A percentile compares a stretch with the other conserved stretches of the same genome.
Evolutionary conservation across 2,329 filamentous ascomycete species (phyloP).

Genomic region (Botrytis byssoidea): DNA sequence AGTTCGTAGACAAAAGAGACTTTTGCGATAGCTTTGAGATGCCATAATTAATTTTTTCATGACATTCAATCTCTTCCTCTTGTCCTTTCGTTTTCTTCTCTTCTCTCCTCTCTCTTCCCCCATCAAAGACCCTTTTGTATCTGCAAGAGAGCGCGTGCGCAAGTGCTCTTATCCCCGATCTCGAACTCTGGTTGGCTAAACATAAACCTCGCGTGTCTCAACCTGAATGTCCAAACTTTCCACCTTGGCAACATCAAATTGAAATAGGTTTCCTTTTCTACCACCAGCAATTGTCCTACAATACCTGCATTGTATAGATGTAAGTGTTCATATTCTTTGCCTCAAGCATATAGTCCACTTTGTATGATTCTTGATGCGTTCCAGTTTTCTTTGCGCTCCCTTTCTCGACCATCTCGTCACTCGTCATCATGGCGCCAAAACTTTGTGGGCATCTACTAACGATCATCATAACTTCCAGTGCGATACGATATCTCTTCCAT

Average conservation of each 20-base stretch:
- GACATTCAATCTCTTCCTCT: background rate
- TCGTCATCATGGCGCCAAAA: conserved; percentile 27
- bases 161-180: conserved; percentile 11
- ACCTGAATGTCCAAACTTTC: conserved; percentile 32
- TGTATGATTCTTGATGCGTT: conserved; percentile 5
- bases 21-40: background rate
- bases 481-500: conserved; percentile 16
- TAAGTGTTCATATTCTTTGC: conserved; percentile 28
- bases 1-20: background rate
- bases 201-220: conserved; percentile 17
- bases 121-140: conserved; percentile 2
- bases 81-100: background rate
- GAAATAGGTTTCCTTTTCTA: conserved; percentile 24
- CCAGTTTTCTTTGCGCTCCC: conserved; percentile 14
- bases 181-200: conserved; percentile 12
- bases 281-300: conserved; percentile 27
- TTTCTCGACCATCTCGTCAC: conserved; percentile 5
- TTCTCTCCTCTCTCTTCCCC: background rate
- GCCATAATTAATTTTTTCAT: background rate
- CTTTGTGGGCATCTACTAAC: conserved; percentile 29
- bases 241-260: conserved; percentile 31
- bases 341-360: background rate
- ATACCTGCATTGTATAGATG: conserved; percentile 23
- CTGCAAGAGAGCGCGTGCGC: conserved; percentile 19
- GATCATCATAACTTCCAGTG: conserved; percentile 25